Percentiles rank a stretch among this genome's conserved stretches.
These are phyloP conservation scores for Phialocephala subalpina DNA, from an alignment of 2,329 filamentous ascomycete genomes.

Conservation along the genomic window DNA sequence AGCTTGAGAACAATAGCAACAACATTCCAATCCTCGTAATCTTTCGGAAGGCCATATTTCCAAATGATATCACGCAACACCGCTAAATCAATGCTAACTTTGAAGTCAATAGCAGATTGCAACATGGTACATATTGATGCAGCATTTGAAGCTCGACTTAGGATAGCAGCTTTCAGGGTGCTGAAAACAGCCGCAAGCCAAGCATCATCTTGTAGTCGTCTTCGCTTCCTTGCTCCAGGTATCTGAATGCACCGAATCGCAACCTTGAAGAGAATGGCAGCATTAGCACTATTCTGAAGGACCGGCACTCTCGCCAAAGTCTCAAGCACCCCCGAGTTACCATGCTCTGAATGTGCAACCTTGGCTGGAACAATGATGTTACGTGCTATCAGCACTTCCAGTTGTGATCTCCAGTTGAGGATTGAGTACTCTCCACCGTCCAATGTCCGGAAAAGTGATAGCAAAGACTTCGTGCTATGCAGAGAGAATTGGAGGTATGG, in stretches of 20 bases:
- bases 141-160: conserved; percentile 30
- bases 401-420: conserved; percentile 30
- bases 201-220: conserved; percentile 53
- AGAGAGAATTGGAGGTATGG: conserved; percentile 43
- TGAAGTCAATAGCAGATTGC: conserved; percentile 45
- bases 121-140: conserved; percentile 44
- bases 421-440: conserved; percentile 13
- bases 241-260: conserved; percentile 53
- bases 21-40: conserved; percentile 48
- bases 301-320: conserved; percentile 38
- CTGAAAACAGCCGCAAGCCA: conserved; percentile 59
- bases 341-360: conserved; percentile 25
- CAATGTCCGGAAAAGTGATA: conserved; percentile 39
- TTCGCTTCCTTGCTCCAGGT: conserved; percentile 51
- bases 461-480: conserved; percentile 40
- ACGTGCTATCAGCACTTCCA: conserved; percentile 45
- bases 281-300: conserved; percentile 45
- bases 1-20: conserved; percentile 52
- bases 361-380: conserved; percentile 47
- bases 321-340: conserved; percentile 34
- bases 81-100: conserved; percentile 45
- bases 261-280: conserved; percentile 54
- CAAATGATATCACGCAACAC: conserved; percentile 45
- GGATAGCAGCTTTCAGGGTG: conserved; percentile 38
- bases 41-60: conserved; percentile 38